Percentiles rank a stretch among this genome's conserved stretches.
Evolutionary conservation across 1,284 basidiomycete genomes (phyloP).

Genomic region (Stygiomarasmius scandens): DNA sequence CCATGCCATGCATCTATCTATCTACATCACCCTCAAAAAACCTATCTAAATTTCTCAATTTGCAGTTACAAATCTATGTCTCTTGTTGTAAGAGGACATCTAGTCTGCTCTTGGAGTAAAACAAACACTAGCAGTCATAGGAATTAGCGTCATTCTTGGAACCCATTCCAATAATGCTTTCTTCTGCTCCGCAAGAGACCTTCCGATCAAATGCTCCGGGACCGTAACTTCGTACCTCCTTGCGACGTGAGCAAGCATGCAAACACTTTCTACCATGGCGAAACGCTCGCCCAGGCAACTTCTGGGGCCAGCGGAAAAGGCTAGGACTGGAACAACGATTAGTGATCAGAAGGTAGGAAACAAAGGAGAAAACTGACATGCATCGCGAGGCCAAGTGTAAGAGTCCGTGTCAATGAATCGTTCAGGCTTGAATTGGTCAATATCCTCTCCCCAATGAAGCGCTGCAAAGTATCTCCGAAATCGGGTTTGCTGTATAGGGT

Average conservation of each 20-base stretch:
- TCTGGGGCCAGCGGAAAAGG: conserved; percentile 46
- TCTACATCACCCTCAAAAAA: too few species aligned
- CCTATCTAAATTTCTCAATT: too few species aligned
- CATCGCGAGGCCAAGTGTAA: conserved; percentile 43
- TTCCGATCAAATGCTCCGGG: conserved; percentile 32
- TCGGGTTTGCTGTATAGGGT: too few species aligned
- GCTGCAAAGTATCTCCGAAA: too few species aligned
- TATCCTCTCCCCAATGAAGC: conserved; percentile 53
- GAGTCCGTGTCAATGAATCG: conserved; percentile 47
- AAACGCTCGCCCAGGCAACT: conserved; percentile 48
- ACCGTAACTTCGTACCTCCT: conserved; percentile 33
- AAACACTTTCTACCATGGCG: conserved; percentile 37
- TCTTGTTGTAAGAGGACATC: too few species aligned
- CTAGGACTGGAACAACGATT: conserved; percentile 28
- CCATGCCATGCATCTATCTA: too few species aligned
- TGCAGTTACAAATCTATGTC: too few species aligned
- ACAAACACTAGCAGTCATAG: too few species aligned
- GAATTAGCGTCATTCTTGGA: too few species aligned
- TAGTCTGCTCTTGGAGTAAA: too few species aligned
- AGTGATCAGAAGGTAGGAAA: neutral
- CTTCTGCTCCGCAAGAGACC: conserved; percentile 29
- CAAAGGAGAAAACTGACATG: conserved; percentile 29
- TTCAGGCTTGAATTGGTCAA: conserved; percentile 45
- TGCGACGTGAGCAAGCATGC: conserved; percentile 37
- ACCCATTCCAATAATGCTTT: conserved; percentile 32